Base-by-base conservation (phyloP, 257 asterid genomes). In the Solanum piurae region DNA sequence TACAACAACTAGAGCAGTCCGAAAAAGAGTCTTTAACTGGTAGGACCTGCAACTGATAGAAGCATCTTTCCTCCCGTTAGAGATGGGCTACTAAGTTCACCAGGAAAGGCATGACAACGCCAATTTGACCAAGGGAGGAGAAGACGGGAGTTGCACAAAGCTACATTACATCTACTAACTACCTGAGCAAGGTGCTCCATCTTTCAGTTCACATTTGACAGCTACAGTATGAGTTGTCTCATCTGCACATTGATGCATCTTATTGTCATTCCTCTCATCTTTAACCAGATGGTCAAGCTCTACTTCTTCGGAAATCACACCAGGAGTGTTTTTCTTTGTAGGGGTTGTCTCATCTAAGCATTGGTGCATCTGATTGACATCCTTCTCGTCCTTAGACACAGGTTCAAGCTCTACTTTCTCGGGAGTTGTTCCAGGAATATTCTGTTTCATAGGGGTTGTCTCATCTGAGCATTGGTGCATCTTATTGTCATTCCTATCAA, bases 381-480 rank as follows among this genome's bases (percentile, higher is more conserved):
- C 31, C 29, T 1, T 80, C 49, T 66, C 60, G n/a, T 88, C 93
- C 76, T 87, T 89, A 86, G 89, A 20, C 86, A 79, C 29, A 80
- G 87, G 69, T 76, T 90, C 90, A 60, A 88, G 87, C 87, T 89
- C 94, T 83, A 74, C 49, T 46, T 64, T 64, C 11, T 94, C 96
- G 1, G 96, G 93, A 85, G 88, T 94, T 84, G 93, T 95, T 25
- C 20, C 75, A 9, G 96, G 97, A 68, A 88, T 85, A 89, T 84
- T 89, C 42, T 88, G 87, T 4, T 87, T 89, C 92, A 91, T 27
- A 96, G 92, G 84, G 10, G 91, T 89, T 85, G 88, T 92, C 86
- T 93, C 91, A 62, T 91, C 87, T 94, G 93, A 23, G 27, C 87
- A 83, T 83, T 62, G 89, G 89, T 89, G 74, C 83, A 36, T 36